Evolutionary conservation across 1,139 yeast species (phyloP), one percentile per base, ranked within the genome.

Genomic region (Scheffersomyces cryptocercus): DNA sequence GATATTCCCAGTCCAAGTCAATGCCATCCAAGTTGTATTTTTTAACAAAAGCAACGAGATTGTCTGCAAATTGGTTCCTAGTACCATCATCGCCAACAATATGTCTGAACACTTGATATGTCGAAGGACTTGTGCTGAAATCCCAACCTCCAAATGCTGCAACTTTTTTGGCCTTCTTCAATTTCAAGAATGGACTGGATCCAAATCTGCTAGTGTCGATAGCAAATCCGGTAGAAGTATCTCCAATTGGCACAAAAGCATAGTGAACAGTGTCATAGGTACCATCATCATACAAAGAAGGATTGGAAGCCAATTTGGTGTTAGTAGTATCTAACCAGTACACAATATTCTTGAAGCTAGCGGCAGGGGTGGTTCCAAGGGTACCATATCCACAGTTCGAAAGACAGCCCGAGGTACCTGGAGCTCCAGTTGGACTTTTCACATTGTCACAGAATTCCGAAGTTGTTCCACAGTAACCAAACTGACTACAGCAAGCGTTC

Each of bases 1-100:
- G 62, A 35, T 51, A 57, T 46, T 57, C 61, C 61, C 62, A 57
- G 43, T 57, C 61, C 4, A 57, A 46, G 39, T 57, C 54, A 34
- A 56, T 46, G n/a, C 61, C 61, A 47, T 57, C 61, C 40, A 57
- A 51, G 12, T 44, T 43, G 35, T 56, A 37, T 29, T 42, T 37
- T 2, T 41, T 43, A n/a, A 54, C 36, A 43, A 56, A 52, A 2
- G 40, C 29, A 12, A 48, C 51, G 13, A 56, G 37, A 35, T 49
- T 51, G 12, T 44, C 44, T 3, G 59, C 57, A 36, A 57, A 54
- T 12, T 36, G 46, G 12, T 51, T 43, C 34, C 52, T 47, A 20
- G 48, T 47, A 4, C 46, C 37, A 12, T 40, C 35, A 6, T 20
- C 26, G 8, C 26, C 26, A 6, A 20, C 26, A 20, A 20, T 20